Evolutionary conservation across 345 rosid genomes (phyloP), one percentile per base, ranked within the genome.

Genomic region (Eucalyptus sp.): DNA sequence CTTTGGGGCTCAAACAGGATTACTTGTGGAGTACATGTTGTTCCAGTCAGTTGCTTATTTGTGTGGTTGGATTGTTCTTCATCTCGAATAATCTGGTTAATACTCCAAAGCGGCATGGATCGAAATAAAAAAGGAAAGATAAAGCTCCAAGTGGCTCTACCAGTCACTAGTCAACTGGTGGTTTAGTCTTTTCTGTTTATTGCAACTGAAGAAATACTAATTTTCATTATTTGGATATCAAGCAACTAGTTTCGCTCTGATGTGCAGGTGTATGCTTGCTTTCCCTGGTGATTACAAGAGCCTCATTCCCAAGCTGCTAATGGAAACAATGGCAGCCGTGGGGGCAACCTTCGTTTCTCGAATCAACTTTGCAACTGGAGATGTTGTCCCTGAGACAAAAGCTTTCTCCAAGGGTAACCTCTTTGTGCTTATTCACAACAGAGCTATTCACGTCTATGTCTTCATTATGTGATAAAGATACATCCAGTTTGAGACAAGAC

Each of bases 311-410:
- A 97, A 94, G 94, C 92, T 98, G 87, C 91, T 98, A 86, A 86
- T 94, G 71, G 99, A 98, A 93, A 95, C 96, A 89, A 97, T 98
- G 99, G 95, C 92, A 52, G 93, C 94, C 60, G 86, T 97, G 27
- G 98, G 97, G 71, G 89, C 95, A 83, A 94, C 94, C 91, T 98
- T 97, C 92, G 89, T 95, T 93, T 96, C 99, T 52, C 98, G 96
- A 88, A 88, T 98, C 91, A 96, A 97, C 93, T 96, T 94, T 92
- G 95, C 98, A 54, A 93, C 96, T 87, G 99, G 97, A 90, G 97
- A 98, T 89, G 98, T 94, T 90, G 95, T 95, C 93, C 99, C 98
- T 62, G 99, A 98, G 92, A 97, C 99, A 71, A 97, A 94, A 92
- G 90, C 99, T 83, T 96, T 98, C 87, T 92, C 96, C 87, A 98